A percentile compares a stretch with the other conserved stretches of the same genome.
Evolutionary conservation across 305 asterid species (phyloP).

Genomic region (Lippia alba): DNA sequence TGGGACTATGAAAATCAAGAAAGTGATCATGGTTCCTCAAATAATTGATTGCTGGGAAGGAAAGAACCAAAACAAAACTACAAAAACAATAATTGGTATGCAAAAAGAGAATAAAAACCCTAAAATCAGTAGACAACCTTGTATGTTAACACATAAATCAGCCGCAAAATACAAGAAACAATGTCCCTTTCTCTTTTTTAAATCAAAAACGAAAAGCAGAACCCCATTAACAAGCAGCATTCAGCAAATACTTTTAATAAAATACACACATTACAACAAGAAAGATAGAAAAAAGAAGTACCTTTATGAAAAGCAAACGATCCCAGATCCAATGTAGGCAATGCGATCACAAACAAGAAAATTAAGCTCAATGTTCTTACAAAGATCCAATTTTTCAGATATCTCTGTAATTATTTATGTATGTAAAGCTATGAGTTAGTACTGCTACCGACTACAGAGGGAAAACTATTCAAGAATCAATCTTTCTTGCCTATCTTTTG

Average conservation of each 20-base stretch:
- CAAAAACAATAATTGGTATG: slow-evolving; percentile 17
- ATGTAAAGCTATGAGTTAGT: background rate
- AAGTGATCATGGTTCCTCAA: slow-evolving; percentile 29
- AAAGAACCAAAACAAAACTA: slow-evolving; percentile 17
- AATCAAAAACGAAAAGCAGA: background rate
- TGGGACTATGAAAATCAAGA: slow-evolving; percentile 11
- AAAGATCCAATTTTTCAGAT: slow-evolving; percentile 41
- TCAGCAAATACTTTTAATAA: slow-evolving; percentile 7
- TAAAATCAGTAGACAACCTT: slow-evolving; percentile 15
- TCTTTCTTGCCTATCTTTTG: slow-evolving; percentile 23
- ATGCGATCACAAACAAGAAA: slow-evolving; percentile 16
- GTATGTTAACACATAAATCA: slow-evolving; percentile 5
- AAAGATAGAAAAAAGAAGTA: slow-evolving; percentile 20
- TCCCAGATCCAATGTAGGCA: slow-evolving; percentile 37
- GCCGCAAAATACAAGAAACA: slow-evolving; percentile 10
- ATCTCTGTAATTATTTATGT: background rate
- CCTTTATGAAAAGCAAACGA: slow-evolving; percentile 26
- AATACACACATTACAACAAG: slow-evolving; percentile 3
- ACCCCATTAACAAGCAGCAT: slow-evolving; percentile 10
- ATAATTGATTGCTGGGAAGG: slow-evolving; percentile 12
- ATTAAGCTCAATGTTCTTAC: background rate
- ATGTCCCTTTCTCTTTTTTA: background rate
- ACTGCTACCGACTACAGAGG: slow-evolving; percentile 3
- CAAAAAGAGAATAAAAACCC: slow-evolving; percentile 18
- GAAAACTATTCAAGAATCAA: slow-evolving; percentile 37